Evolutionary conservation across 768 basidiomycete species (phyloP).

Genomic region (Hypholoma sublateritium): DNA sequence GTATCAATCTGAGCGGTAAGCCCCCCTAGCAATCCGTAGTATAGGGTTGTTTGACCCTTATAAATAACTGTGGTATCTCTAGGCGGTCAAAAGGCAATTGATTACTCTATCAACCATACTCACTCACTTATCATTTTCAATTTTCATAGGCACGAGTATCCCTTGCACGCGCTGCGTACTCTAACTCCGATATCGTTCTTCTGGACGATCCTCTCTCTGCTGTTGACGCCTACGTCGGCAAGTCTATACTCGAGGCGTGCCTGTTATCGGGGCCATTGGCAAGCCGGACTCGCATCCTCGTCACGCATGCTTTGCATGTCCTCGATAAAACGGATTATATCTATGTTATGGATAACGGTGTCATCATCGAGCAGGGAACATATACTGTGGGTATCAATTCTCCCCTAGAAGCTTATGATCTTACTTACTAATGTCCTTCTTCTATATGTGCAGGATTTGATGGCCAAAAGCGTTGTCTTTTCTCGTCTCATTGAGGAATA

Average conservation of each 20-base stretch:
- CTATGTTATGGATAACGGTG: constrained; percentile 60
- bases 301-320: constrained; percentile 60
- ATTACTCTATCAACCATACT: neutral
- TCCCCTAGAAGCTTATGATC: neutral
- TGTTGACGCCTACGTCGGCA: constrained; percentile 77
- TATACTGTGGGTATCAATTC: constrained; percentile 40
- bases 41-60: neutral
- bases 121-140: neutral
- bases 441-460: constrained; percentile 37
- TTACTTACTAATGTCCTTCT: neutral
- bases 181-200: constrained; percentile 69
- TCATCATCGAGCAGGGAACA: constrained; percentile 62
- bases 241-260: constrained; percentile 63
- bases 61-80: neutral
- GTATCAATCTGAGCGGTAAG: constrained; percentile 64
- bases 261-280: constrained; percentile 54
- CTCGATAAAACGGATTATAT: constrained; percentile 63
- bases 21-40: neutral
- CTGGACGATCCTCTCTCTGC: constrained; percentile 86
- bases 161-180: constrained; percentile 77
- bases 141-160: constrained; percentile 64
- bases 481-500: constrained; percentile 57
- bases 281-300: constrained; percentile 56
- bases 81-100: constrained; percentile 37
- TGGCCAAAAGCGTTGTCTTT: constrained; percentile 43